A percentile compares a stretch with the other conserved stretches of the same genome.
phyloP scores from a whole-genome alignment of 352 stramenopile genomes.

The Phytophthora rubi region DNA sequence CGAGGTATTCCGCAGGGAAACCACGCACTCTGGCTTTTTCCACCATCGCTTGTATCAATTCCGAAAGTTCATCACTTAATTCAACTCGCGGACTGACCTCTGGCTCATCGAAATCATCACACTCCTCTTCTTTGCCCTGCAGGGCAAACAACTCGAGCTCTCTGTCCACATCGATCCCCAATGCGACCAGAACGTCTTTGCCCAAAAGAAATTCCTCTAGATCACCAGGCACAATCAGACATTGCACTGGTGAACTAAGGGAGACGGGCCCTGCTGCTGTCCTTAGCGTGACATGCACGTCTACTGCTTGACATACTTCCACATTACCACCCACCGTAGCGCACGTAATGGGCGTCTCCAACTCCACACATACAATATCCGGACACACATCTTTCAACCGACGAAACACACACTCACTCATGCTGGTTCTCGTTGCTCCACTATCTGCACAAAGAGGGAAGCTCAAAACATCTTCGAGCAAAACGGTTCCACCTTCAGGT shows the following conservation, averaged over 20 bases:
- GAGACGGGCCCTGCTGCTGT: neutral
- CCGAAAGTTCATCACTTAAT: conserved; percentile 1
- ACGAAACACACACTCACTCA: conserved; percentile 10
- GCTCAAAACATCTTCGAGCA: conserved; percentile 10
- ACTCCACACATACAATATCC: neutral
- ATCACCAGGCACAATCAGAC: conserved; percentile 1
- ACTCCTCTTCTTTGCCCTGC: conserved; percentile 6
- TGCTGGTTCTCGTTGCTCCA: conserved; percentile 12
- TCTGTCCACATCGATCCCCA: conserved; percentile 3
- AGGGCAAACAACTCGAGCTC: conserved; percentile 1
- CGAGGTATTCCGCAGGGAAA: neutral
- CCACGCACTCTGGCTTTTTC: neutral
- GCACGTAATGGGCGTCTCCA: conserved; percentile 13
- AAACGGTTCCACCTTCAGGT: neutral
- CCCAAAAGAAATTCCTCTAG: conserved; percentile 6
- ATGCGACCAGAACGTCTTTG: conserved; percentile 9
- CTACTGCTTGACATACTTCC: conserved; percentile 4
- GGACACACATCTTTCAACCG: conserved; percentile 2
- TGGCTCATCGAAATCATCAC: neutral
- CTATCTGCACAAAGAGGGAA: conserved; percentile 18
- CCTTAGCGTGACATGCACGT: neutral
- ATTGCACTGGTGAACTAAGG: conserved; percentile 6
- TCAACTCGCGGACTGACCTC: neutral
- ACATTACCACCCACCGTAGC: conserved; percentile 12
- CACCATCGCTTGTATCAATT: conserved; percentile 1